Evolutionary conservation across 129 eudicot species (phyloP), one percentile per base, ranked within the genome.

Genomic region (Ambrosia artemisiifolia): DNA sequence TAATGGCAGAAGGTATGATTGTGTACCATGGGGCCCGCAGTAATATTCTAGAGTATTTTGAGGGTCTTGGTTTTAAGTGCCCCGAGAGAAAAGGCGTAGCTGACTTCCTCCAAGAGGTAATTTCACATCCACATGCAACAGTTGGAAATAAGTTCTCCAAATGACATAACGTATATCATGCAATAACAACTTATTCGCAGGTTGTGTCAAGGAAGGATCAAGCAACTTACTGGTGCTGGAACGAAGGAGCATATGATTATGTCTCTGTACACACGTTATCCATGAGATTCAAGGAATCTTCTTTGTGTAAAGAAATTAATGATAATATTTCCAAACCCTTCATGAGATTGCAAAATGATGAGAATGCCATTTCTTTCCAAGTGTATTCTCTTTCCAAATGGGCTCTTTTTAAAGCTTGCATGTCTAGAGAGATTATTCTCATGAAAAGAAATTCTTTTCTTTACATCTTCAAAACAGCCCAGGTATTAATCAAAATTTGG

Each of bases 101-200:
- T 49, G 94, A 86, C 77, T 92, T 92, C 76, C 96, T 92, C 19
- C 96, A 88, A 77, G 94, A 92, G 96, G 97, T 83, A 86, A 82
- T 82, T 0, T 36, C 17, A 33, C 48, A 61, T 33, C 67, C 11
- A 62, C 7, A 28, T n/a, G n/a, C n/a, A 28, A 11, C 64, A 28
- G 6, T 30, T 60, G 36, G 9, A 10, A 47, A n/a, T 47, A 47
- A 36, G n/a, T 28, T 16, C 20, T 28, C 33, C 44, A 32, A 49
- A 68, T 68, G 43, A 62, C 19, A n/a, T n/a, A 67, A 44, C 17
- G 3, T 49, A 50, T 56, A 20, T 56, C 36, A 54, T 54, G 61
- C 13, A 54, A 19, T 19, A 18, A 56, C 35, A 24, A 20, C 35
- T 24, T 50, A 46, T 42, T 59, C 56, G 24, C 74, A 83, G 88